These are phyloP conservation scores for Zancudomyces culisetae DNA, from an alignment of 371 early-diverging fungal genomes.

Conservation along the genomic window DNA sequence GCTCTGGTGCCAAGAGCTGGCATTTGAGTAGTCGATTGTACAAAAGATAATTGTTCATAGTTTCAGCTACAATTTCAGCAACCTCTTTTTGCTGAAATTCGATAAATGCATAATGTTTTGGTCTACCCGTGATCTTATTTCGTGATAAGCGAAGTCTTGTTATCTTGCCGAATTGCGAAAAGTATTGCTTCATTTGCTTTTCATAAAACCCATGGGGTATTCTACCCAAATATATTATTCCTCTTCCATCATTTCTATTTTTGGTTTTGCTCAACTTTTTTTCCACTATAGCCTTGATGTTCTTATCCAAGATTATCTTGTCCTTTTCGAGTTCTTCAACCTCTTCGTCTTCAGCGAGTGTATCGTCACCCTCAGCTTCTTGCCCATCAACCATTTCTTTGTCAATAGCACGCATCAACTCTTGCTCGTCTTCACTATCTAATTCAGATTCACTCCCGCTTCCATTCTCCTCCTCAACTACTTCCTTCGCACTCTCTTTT, in stretches of 20 bases:
- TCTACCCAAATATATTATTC: slow-evolving; percentile 71
- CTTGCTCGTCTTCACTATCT: slow-evolving; percentile 15
- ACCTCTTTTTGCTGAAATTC: slow-evolving; percentile 61
- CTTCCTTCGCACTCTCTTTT: slow-evolving; percentile 15
- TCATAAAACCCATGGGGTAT: slow-evolving; percentile 95
- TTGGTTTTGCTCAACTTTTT: background rate
- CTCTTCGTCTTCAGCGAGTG: slow-evolving; percentile 8
- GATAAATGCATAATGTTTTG: slow-evolving; percentile 84
- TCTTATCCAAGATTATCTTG: slow-evolving; percentile 1
- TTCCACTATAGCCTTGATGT: background rate
- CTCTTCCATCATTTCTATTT: slow-evolving; percentile 14
- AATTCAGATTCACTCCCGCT: slow-evolving; percentile 8
- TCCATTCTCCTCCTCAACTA: background rate
- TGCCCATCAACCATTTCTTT: slow-evolving; percentile 4
- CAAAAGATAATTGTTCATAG: slow-evolving; percentile 90
- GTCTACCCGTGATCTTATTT: slow-evolving; percentile 71
- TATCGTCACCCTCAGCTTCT: slow-evolving; percentile 2
- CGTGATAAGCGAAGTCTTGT: slow-evolving; percentile 58
- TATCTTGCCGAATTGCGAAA: slow-evolving; percentile 78
- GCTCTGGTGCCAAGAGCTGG: slow-evolving; percentile 32
- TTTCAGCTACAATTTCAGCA: slow-evolving; percentile 77
- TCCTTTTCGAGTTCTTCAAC: background rate
- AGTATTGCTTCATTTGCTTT: slow-evolving; percentile 68
- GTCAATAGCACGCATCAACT: slow-evolving; percentile 6
- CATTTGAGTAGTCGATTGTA: slow-evolving; percentile 65